Evolutionary conservation across 2,329 filamentous ascomycete genomes (phyloP).

Genomic region (Neocatenulostroma microsporum): DNA sequence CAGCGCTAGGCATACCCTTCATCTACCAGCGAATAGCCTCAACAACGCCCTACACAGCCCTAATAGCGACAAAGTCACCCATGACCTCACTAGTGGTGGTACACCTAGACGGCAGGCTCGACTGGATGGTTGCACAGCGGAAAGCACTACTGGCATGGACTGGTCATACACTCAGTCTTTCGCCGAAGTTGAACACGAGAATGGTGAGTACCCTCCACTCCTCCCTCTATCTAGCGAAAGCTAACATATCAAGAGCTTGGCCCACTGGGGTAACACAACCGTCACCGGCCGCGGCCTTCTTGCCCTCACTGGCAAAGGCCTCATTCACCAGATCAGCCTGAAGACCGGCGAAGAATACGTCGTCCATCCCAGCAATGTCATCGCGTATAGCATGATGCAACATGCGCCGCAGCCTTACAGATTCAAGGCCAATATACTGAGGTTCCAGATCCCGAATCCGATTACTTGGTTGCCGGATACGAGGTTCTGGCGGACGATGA

Average conservation of each 20-base stretch:
- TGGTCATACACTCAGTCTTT: conserved; percentile 71
- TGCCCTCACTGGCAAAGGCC: conserved; percentile 75
- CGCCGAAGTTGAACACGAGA: conserved; percentile 64
- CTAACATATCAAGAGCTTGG: conserved; percentile 52
- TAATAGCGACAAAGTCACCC: conserved; percentile 81
- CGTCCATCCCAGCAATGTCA: conserved; percentile 79
- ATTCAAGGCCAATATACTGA: conserved; percentile 67
- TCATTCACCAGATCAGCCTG: conserved; percentile 78
- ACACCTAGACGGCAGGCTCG: conserved; percentile 83
- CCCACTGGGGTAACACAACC: conserved; percentile 86
- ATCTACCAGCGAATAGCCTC: conserved; percentile 86
- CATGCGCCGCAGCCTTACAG: conserved; percentile 75
- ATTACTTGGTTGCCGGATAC: conserved; percentile 59
- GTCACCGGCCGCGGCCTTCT: conserved; percentile 82
- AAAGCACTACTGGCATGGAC: conserved; percentile 94
- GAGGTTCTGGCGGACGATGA: conserved; percentile 66
- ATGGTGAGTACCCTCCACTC: conserved; percentile 43
- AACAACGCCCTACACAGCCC: conserved; percentile 75
- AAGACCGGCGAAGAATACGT: conserved; percentile 81
- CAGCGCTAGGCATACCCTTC: conserved; percentile 79
- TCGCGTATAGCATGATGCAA: conserved; percentile 76
- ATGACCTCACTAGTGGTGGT: conserved; percentile 81
- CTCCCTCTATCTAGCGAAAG: neutral
- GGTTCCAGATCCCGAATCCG: conserved; percentile 67
- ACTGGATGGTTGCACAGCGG: conserved; percentile 89